Evolutionary conservation across 768 basidiomycete species (phyloP), one percentile per base, ranked within the genome.

Genomic region (Hygrocybe punicea): DNA sequence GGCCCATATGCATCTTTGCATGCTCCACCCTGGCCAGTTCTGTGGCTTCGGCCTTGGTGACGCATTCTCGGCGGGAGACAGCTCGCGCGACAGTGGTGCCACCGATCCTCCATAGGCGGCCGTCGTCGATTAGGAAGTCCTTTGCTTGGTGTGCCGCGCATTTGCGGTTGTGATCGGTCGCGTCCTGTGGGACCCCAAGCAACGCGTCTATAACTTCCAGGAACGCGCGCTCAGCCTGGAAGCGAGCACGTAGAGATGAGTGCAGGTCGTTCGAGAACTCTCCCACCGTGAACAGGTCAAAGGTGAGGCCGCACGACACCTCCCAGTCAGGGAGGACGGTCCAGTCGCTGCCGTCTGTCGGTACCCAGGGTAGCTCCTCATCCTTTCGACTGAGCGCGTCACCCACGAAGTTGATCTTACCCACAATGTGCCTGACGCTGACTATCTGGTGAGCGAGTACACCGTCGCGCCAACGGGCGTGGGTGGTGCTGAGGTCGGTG

Each of bases 291-390:
- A 42, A 42, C 19, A 42, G 16, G 19, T 42, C 39, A 42, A 14
- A 14, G 14, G 39, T 6, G 4, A 74, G 17, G 5, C 67, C 63
- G 19, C 51, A 44, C 3, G 19, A 3, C 9, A 17, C 25, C 42
- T 63, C 67, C 65, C 67, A 69, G 21, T 73, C 72, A 37, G 62
- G 52, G 17, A 52, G 55, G 5, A 76, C 72, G 4, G 61, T 57
- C 71, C 73, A 75, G 10, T 63, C 58, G 36, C 65, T 68, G 1
- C 72, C 67, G 40, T 76, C 71, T 0, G 59, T 66, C 3, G 45
- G 50, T 3, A 11, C 46, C 16, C 9, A 40, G 36, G 10, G 57
- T 50, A 44, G 37, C 17, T 1, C 58, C 67, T 42, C 29, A 29
- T 29, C 29, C 29, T 8, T 29, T 8, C 29, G 8, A 29, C 29